These are phyloP conservation scores for Rubroshorea leprosula DNA, from an alignment of 345 rosid genomes.

Conservation along the genomic window DNA sequence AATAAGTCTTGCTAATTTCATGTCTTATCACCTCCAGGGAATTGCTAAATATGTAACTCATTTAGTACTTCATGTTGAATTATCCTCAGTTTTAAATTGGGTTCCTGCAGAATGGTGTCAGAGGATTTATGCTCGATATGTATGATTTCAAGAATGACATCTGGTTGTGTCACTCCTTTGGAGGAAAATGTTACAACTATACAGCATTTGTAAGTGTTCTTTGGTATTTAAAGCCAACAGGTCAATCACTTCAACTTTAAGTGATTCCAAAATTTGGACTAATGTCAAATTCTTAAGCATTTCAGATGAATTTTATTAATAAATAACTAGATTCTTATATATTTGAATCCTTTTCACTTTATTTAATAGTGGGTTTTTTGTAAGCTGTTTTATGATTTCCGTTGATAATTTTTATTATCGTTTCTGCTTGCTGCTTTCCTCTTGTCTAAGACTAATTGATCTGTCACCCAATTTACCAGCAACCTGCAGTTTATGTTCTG, in stretches of 20 bases:
- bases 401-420: too few species aligned
- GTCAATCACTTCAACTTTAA: background rate
- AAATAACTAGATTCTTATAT: too few species aligned
- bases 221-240: constrained; percentile 53
- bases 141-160: constrained; percentile 72
- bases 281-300: too few species aligned
- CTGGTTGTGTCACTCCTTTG: constrained; percentile 87
- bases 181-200: constrained; percentile 53
- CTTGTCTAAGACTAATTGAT: background rate
- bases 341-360: constrained; percentile 26
- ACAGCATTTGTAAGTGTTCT: constrained; percentile 76
- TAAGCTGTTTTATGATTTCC: too few species aligned
- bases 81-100: constrained; percentile 2
- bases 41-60: too few species aligned
- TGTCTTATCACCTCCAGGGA: too few species aligned
- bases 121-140: constrained; percentile 92
- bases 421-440: too few species aligned
- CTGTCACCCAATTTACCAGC: constrained; percentile 22
- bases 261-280: too few species aligned
- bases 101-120: constrained; percentile 70
- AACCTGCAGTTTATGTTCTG: constrained; percentile 64
- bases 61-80: too few species aligned
- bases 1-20: background rate
- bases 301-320: too few species aligned
- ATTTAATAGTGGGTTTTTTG: background rate